Conservation (phyloP, 495 filamentous ascomycete genomes). For the Trichocladium antarcticum region DNA sequence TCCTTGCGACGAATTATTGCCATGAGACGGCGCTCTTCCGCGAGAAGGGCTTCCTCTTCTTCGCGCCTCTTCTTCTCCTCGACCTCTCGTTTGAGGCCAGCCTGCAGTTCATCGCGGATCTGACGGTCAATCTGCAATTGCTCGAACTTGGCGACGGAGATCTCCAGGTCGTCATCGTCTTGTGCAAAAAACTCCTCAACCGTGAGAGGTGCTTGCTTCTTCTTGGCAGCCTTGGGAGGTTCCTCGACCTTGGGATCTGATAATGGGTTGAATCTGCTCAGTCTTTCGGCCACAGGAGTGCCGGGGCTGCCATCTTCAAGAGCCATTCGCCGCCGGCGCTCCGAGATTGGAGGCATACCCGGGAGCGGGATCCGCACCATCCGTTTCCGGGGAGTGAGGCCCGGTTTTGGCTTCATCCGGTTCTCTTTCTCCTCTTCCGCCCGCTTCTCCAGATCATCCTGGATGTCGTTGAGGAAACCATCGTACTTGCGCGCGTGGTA, state of each 20-base stretch:
- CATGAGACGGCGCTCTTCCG: slow-evolving; percentile 8
- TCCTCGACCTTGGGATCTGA: neutral
- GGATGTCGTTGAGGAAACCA: slow-evolving; percentile 9
- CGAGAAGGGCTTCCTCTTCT: slow-evolving; percentile 10
- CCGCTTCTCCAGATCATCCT: slow-evolving; percentile 8
- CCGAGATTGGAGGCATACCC: neutral
- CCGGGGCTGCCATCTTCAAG: neutral
- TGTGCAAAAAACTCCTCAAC: slow-evolving; percentile 8
- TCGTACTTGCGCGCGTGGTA: slow-evolving; percentile 10
- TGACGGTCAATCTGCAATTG: slow-evolving; percentile 17
- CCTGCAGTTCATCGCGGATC: slow-evolving; percentile 10
- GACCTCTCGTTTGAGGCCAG: neutral
- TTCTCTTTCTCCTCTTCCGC: neutral
- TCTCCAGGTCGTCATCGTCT: slow-evolving; percentile 9
- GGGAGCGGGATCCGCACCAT: slow-evolving; percentile 5
- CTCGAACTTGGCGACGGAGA: slow-evolving; percentile 9
- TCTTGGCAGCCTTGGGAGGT: neutral
- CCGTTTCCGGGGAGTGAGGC: neutral
- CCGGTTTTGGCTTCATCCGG: neutral
- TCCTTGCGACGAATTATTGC: neutral
- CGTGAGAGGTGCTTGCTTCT: neutral
- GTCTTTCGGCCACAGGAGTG: neutral
- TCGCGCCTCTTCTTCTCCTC: slow-evolving; percentile 8
- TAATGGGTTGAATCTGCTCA: neutral
- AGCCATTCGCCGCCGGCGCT: neutral